Evolutionary conservation across 2,329 filamentous ascomycete genomes (phyloP).

Genomic region (Cordyceps cateniannulata): DNA sequence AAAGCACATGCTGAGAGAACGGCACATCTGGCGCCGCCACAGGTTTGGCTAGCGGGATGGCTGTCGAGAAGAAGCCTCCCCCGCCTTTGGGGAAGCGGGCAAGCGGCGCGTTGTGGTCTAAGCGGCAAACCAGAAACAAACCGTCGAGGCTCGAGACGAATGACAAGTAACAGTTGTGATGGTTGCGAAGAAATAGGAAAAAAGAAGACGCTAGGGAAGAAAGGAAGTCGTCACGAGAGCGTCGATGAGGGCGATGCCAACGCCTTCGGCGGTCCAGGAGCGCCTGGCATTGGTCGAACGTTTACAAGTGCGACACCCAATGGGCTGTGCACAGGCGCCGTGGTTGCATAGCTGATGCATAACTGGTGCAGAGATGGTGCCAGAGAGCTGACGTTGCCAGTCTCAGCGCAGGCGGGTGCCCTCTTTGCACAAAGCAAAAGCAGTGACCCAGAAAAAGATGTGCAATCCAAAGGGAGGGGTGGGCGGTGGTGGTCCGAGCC

Average conservation of each 20-base stretch:
- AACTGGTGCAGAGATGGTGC: background rate
- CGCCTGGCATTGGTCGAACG: constrained; percentile 12
- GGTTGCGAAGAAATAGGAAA: background rate
- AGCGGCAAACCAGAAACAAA: background rate
- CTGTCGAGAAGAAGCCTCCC: background rate
- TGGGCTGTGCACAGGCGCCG: constrained; percentile 9
- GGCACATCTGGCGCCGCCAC: constrained; percentile 6
- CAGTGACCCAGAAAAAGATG: background rate
- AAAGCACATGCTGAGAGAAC: background rate
- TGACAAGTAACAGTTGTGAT: background rate
- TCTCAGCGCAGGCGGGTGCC: background rate
- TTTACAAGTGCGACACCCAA: background rate
- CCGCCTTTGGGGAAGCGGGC: background rate
- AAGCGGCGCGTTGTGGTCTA: background rate
- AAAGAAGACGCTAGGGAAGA: background rate
- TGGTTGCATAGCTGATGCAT: background rate
- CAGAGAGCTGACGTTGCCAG: background rate
- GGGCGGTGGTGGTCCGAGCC: constrained; percentile 7
- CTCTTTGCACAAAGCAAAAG: background rate
- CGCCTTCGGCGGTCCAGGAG: background rate
- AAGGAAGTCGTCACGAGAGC: constrained; percentile 7
- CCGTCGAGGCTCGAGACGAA: background rate
- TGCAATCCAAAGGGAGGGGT: background rate
- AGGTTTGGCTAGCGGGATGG: constrained; percentile 5
- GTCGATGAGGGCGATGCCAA: background rate